Percentiles rank a stretch among this genome's conserved stretches.
Conservation (phyloP, 1,139 yeast genomes). For the Saccharomyces pastorianus region DNA sequence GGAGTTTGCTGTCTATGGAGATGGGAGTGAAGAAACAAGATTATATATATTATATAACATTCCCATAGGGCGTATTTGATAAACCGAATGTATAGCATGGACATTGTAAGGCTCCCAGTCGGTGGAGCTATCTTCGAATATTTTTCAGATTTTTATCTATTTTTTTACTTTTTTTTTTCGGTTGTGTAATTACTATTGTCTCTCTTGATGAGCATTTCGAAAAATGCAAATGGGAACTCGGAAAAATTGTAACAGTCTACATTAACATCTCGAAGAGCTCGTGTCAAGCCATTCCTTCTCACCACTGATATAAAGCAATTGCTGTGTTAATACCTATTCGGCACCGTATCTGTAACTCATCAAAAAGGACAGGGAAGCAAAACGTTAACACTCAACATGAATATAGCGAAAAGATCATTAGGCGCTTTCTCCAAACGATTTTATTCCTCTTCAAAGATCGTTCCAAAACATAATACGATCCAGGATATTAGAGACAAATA, state of each 20-base stretch:
- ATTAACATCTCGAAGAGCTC: background rate
- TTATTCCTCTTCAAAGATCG: background rate
- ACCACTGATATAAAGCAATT: background rate
- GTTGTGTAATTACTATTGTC: constrained; percentile 17
- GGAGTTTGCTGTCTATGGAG: constrained; percentile 32
- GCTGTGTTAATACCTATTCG: background rate
- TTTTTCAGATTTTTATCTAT: too few species aligned
- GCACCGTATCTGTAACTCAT: background rate
- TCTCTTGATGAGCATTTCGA: background rate
- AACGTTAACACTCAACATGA: background rate
- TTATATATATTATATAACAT: background rate
- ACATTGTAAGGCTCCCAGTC: background rate
- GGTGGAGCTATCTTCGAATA: too few species aligned
- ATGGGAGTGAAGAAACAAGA: constrained; percentile 11
- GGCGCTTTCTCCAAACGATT: background rate
- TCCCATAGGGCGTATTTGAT: constrained; percentile 28
- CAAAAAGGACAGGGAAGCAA: background rate
- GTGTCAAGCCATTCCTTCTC: background rate
- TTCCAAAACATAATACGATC: constrained; percentile 14
- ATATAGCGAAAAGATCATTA: background rate
- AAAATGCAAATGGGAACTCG: background rate
- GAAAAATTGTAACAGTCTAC: too few species aligned
- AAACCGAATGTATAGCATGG: constrained; percentile 21
- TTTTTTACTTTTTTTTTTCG: background rate
- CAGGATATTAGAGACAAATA: constrained; percentile 20